Percentiles rank a stretch among this genome's conserved stretches.
Conservation (phyloP, 2,329 filamentous ascomycete species). For the Fusarium musae region DNA sequence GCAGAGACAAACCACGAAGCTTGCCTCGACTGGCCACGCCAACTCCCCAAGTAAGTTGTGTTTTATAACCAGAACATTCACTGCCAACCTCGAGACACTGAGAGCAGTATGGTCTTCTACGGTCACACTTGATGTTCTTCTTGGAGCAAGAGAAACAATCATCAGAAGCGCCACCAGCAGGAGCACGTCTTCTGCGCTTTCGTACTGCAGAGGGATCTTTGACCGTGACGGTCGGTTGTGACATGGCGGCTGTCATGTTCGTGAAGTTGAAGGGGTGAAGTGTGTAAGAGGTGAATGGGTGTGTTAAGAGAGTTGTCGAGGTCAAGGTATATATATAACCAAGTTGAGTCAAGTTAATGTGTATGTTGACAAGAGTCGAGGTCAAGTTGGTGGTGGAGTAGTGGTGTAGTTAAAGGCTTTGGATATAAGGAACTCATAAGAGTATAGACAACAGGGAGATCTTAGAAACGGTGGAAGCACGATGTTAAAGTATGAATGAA, state of each 20-base stretch:
- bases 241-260: slow-evolving; percentile 62
- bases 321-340: slow-evolving; percentile 1
- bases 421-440: slow-evolving; percentile 6
- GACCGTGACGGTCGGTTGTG: slow-evolving; percentile 56
- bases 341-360: slow-evolving; percentile 24
- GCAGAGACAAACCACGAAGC: slow-evolving; percentile 85
- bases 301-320: slow-evolving; percentile 16
- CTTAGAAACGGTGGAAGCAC: slow-evolving; percentile 14
- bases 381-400: slow-evolving; percentile 10
- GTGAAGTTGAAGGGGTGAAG: slow-evolving; percentile 6
- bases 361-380: slow-evolving; percentile 10
- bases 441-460: slow-evolving; percentile 18
- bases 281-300: slow-evolving; percentile 5
- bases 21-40: slow-evolving; percentile 96
- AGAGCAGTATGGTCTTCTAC: slow-evolving; percentile 91
- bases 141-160: slow-evolving; percentile 96
- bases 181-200: slow-evolving; percentile 87
- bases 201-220: slow-evolving; percentile 65
- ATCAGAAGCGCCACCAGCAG: slow-evolving; percentile 87
- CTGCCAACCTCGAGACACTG: slow-evolving; percentile 92
- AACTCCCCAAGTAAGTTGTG: slow-evolving; percentile 94
- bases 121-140: slow-evolving; percentile 86
- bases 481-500: slow-evolving; percentile 36
- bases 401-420: slow-evolving; percentile 8
- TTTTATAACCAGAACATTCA: slow-evolving; percentile 96